Conservation (phyloP, 352 stramenopile genomes). For the Blastocystis sp. region DNA sequence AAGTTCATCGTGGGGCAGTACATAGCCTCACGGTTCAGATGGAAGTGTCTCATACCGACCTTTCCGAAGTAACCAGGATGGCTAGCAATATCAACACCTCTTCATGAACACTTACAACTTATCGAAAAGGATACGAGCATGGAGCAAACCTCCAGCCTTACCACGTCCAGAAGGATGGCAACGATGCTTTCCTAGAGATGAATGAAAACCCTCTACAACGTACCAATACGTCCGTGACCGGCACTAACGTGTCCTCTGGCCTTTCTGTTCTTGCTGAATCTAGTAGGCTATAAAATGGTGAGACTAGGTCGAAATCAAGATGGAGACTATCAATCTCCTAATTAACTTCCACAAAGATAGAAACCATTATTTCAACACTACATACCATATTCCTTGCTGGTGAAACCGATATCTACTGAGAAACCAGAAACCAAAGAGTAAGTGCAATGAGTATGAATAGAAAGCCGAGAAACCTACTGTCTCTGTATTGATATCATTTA, state of each 20-base stretch:
- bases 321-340: not conserved
- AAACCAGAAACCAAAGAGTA: not conserved
- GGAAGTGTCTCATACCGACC: no score
- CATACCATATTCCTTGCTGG: constrained; percentile 36
- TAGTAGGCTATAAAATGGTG: constrained; percentile 69
- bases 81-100: no score
- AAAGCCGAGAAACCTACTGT: not conserved
- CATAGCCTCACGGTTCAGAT: no score
- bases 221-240: constrained; percentile 82
- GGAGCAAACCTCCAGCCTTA: constrained; percentile 99
- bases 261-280: constrained; percentile 91
- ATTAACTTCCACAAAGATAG: not conserved
- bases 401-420: constrained; percentile 44
- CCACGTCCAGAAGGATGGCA: constrained; percentile 96
- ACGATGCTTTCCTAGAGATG: constrained; percentile 22
- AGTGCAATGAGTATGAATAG: constrained; percentile 38
- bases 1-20: no score
- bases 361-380: not conserved
- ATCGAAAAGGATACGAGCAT: no score
- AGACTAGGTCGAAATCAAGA: not conserved
- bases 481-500: not conserved
- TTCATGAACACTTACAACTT: no score
- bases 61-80: no score
- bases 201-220: not conserved
- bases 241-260: constrained; percentile 97